Evolutionary conservation across 2,329 filamentous ascomycete genomes (phyloP), one percentile per base, ranked within the genome.

Genomic region (Phyllosticta capitalensis): DNA sequence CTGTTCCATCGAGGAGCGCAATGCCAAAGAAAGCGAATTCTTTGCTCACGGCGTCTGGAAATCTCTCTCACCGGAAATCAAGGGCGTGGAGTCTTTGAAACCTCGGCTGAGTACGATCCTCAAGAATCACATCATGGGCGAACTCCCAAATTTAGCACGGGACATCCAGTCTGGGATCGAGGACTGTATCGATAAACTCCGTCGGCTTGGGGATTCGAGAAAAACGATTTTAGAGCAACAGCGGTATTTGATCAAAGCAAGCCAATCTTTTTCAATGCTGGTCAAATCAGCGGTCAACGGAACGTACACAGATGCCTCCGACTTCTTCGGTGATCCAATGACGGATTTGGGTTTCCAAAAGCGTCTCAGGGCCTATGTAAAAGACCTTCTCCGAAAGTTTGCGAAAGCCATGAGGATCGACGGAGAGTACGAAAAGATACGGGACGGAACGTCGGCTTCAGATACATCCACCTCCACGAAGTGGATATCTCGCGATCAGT

Each of bases 331-430:
- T 1, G 3, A 48, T 26, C 12, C 38, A 19, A 22, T 54, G 4
- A 62, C 61, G 3, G 24, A 17, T 1, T 60, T 55, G 9, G 64
- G 63, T 5, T 7, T 9, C 9, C 17, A 48, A 9, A 75, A 71
- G 48, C 76, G 81, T 0, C 68, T 85, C 2, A 74, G 82, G 0
- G 80, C 82, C 0, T 70, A 78, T 0, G 71, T 83, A 0, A 79
- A 82, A 3, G 56, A 77, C 78, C 38, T 65, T 75, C 1, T 76
- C 79, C 55, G 61, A 67, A 69, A 74, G 0, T 85, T 85, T 63
- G 72, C 76, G 0, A 62, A 69, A 0, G 59, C 69, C 0, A 77
- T 83, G 67, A 62, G 65, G 0, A 49, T 62, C 1, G 61, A 66
- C 1, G 81, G 81, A 0, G 74, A 78, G 51, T 66, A 63, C 9